Evolutionary conservation across 345 rosid species (phyloP).

Genomic region (Garcia nutans): DNA sequence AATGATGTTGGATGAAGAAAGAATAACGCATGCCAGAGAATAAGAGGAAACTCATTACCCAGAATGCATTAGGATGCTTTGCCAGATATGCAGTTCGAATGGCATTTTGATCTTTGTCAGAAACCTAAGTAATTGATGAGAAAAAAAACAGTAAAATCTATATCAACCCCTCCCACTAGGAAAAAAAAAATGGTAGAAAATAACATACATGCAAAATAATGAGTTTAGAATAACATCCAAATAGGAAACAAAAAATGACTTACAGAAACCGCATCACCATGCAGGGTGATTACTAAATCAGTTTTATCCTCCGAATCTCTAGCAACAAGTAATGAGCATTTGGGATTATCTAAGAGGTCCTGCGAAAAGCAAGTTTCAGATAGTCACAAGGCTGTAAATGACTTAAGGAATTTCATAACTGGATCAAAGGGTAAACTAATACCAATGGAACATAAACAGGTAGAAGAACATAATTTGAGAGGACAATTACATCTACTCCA

Average conservation of each 20-base stretch:
- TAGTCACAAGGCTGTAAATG: neutral
- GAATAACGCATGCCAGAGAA: constrained; percentile 9
- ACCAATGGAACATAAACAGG: neutral
- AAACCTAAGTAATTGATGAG: constrained; percentile 46
- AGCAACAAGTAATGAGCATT: constrained; percentile 83
- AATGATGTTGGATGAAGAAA: neutral
- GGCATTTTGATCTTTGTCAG: constrained; percentile 58
- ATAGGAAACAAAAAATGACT: constrained; percentile 22
- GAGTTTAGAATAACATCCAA: neutral
- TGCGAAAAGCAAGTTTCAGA: constrained; percentile 34
- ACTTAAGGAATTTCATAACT: neutral
- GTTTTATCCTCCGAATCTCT: constrained; percentile 87
- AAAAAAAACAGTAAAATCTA: neutral
- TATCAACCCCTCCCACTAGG: neutral
- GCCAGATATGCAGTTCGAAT: constrained; percentile 73
- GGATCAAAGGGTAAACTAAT: neutral
- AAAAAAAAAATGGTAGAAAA: neutral
- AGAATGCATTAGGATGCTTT: constrained; percentile 87
- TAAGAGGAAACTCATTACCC: constrained; percentile 54
- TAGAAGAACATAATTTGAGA: neutral
- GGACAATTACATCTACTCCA: neutral
- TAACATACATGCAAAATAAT: neutral
- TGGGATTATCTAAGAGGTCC: constrained; percentile 79
- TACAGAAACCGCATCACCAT: constrained; percentile 84
- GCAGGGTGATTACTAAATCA: constrained; percentile 75